Evolutionary conservation across 352 stramenopile species (phyloP).

Genomic region (Pythium phragmiticola): DNA sequence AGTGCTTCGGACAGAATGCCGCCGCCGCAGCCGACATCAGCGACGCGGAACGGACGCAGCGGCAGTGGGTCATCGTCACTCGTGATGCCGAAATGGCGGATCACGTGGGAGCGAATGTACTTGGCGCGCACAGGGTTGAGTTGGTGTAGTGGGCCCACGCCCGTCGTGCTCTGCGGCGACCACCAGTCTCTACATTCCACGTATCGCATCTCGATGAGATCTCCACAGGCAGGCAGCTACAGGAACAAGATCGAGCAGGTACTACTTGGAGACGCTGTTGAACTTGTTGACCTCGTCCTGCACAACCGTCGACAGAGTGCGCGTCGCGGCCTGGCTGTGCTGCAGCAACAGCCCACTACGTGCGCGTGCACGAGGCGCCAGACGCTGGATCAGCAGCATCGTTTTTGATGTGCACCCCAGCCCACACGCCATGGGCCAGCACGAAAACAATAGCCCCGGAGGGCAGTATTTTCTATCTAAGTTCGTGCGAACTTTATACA

Average conservation of each 20-base stretch:
- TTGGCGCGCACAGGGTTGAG: constrained; percentile 83
- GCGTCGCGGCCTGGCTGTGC: neutral
- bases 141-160: constrained; percentile 76
- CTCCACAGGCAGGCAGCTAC: neutral
- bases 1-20: constrained; percentile 82
- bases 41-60: constrained; percentile 52
- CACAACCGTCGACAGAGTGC: constrained; percentile 62
- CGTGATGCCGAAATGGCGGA: constrained; percentile 59
- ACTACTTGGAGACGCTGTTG: constrained; percentile 65
- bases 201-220: neutral
- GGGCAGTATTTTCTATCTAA: neutral
- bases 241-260: constrained; percentile 7
- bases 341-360: neutral
- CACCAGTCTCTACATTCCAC: constrained; percentile 70
- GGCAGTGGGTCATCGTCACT: constrained; percentile 49
- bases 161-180: constrained; percentile 67
- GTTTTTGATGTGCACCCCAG: neutral
- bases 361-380: neutral
- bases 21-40: constrained; percentile 80
- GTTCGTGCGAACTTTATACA: constrained; percentile 2
- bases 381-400: neutral
- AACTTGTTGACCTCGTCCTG: constrained; percentile 83
- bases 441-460: neutral
- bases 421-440: no score
- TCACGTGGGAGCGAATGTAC: constrained; percentile 76